Evolutionary conservation across 352 stramenopile species (phyloP).

Genomic region (Globisporangium irregulare): DNA sequence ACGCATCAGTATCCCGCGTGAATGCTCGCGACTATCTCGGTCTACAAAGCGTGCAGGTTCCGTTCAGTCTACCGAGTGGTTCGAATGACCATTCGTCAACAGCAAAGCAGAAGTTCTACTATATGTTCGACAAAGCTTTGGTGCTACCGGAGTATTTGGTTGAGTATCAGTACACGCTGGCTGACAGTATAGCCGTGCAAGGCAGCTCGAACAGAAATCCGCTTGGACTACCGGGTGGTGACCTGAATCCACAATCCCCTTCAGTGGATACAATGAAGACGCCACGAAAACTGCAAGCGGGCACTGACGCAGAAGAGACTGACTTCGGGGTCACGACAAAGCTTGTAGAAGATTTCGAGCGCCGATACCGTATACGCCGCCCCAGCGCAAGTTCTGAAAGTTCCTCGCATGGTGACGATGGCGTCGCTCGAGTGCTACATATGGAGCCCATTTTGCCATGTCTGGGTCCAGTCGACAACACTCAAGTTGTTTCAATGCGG

Average conservation of each 20-base stretch:
- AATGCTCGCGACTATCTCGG: slow-evolving; percentile 34
- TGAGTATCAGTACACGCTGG: slow-evolving; percentile 66
- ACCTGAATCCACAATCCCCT: slow-evolving; percentile 1
- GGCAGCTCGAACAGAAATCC: background rate
- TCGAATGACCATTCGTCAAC: slow-evolving; percentile 3
- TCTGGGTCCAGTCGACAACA: background rate
- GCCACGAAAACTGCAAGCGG: slow-evolving; percentile 1
- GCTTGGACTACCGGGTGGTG: background rate
- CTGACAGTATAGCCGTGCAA: background rate
- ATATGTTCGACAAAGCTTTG: slow-evolving; percentile 75
- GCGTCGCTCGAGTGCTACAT: slow-evolving; percentile 29
- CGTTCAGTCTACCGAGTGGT: background rate
- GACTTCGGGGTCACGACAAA: slow-evolving; percentile 31
- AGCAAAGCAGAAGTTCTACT: slow-evolving; percentile 66
- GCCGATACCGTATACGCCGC: slow-evolving; percentile 46
- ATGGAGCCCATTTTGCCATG: slow-evolving; percentile 39
- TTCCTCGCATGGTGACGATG: slow-evolving; percentile 13
- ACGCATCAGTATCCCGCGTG: background rate
- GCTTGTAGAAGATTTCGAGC: slow-evolving; percentile 55
- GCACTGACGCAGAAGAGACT: slow-evolving; percentile 16
- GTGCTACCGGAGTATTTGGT: slow-evolving; percentile 86
- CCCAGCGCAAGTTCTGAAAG: slow-evolving; percentile 26
- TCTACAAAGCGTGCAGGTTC: slow-evolving; percentile 58
- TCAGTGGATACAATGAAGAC: background rate
- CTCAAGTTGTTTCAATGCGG: slow-evolving; percentile 9